A percentile compares a stretch with the other conserved stretches of the same genome.
phyloP scores from a whole-genome alignment of 1,284 basidiomycete species.

The Cronartium quercuum region DNA sequence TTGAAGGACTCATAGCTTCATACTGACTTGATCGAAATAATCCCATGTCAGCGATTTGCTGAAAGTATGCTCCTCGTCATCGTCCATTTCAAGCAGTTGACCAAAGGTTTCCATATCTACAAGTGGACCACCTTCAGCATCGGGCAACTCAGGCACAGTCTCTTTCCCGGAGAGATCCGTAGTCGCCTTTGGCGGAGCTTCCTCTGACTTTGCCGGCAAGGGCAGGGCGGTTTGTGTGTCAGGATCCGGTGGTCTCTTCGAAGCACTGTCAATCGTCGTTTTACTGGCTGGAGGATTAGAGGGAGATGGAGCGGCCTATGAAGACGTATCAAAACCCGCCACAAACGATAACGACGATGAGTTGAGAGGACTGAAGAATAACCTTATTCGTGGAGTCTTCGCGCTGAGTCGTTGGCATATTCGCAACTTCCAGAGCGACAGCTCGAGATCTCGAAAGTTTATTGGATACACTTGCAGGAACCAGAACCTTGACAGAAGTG shows the following conservation, averaged over 20 bases:
- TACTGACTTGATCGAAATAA: constrained; percentile 59
- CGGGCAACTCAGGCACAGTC: constrained; percentile 48
- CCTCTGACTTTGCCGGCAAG: background rate
- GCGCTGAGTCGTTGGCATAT: background rate
- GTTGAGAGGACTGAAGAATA: background rate
- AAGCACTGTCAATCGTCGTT: background rate
- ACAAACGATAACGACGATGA: background rate
- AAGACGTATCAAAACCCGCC: background rate
- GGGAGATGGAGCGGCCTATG: background rate
- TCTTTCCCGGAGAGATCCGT: background rate
- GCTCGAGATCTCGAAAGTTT: no score
- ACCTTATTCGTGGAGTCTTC: background rate
- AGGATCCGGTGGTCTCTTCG: background rate
- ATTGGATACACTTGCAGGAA: no score
- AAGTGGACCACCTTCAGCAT: constrained; percentile 61
- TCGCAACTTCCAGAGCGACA: no score
- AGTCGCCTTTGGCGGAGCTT: background rate
- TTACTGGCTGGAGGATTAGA: background rate
- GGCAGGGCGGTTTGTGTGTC: background rate
- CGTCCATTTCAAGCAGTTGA: constrained; percentile 86
- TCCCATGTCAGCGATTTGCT: constrained; percentile 68
- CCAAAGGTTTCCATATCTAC: constrained; percentile 73
- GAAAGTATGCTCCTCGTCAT: constrained; percentile 68
- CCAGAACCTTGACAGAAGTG: no score
- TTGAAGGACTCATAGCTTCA: background rate